These are phyloP conservation scores for Trichoderma reesei DNA, from an alignment of 495 filamentous ascomycete species.

Conservation along the genomic window DNA sequence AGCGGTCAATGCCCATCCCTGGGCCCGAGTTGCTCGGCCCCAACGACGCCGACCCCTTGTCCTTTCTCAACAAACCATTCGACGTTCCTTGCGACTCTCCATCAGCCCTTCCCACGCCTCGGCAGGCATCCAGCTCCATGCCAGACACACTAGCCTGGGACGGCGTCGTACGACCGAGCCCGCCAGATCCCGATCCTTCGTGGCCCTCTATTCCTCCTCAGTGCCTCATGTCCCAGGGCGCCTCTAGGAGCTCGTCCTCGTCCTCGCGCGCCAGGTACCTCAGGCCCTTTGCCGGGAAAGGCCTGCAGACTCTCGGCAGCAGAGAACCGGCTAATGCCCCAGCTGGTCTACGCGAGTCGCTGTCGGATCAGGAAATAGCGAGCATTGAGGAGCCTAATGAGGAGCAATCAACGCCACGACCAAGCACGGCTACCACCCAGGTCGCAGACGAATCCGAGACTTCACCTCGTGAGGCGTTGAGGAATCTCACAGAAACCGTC, in stretches of 20 bases:
- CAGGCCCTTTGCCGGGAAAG: constrained; percentile 39
- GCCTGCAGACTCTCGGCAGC: constrained; percentile 31
- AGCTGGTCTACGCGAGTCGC: constrained; percentile 11
- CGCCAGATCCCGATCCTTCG: constrained; percentile 14
- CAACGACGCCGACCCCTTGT: constrained; percentile 19
- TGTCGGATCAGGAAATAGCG: constrained; percentile 9
- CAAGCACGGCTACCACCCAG: neutral
- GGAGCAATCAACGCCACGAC: constrained; percentile 12
- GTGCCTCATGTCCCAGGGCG: constrained; percentile 37
- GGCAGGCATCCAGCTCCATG: constrained; percentile 26
- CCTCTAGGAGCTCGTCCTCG: constrained; percentile 36
- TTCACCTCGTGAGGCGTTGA: constrained; percentile 19
- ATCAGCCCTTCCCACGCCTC: constrained; percentile 15
- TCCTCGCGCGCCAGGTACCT: constrained; percentile 36
- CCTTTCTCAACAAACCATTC: constrained; percentile 14
- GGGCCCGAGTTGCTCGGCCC: constrained; percentile 27
- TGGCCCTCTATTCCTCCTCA: constrained; percentile 44
- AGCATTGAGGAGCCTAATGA: constrained; percentile 11
- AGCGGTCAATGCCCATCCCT: constrained; percentile 22
- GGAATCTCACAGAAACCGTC: constrained; percentile 32
- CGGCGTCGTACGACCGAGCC: constrained; percentile 29
- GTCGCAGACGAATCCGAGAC: neutral
- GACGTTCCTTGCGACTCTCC: constrained; percentile 16
- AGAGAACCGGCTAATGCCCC: constrained; percentile 7
- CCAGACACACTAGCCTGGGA: constrained; percentile 45